Base-by-base conservation (phyloP, 352 stramenopile genomes). In the Globisporangium canariense region DNA sequence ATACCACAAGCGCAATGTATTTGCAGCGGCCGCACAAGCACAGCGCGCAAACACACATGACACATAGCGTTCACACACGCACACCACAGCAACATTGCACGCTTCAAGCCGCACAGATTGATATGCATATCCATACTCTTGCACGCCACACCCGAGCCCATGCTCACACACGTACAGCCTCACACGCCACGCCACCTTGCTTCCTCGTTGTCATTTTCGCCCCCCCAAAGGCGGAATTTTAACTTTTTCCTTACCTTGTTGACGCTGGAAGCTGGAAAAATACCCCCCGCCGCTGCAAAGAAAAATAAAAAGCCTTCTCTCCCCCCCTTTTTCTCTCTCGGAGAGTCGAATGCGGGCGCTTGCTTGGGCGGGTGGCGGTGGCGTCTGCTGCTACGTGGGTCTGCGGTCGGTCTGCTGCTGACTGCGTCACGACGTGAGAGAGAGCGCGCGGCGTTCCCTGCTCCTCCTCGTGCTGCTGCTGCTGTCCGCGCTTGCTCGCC, bases 201-300 rank as follows among this genome's bases (percentile, higher is more conserved):
- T 34, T 28, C 28, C 49, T 56, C 50, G 16, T 57, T 57, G 51
- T 36, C 51, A 57, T 57, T 57, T 36, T 57, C 28, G 36, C 11
- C 43, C 18, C 55, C 25, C 25, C 25, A 28, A 3, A 51, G n/a
- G 34, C 22, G 40, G 13, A 36, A 20, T 41, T 53, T 40, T 14
- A 52, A 62, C 53, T 9, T 62, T 54, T 62, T 54, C 36, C 56
- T 62, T 62, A 62, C 56, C 56, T 62, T 47, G 54, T 32, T 32
- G 7, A 36, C 28, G 25, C 25, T 28, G 25, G 25, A 28, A 28
- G 32, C 22, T 11, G 16, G 51, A 57, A 57, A 57, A 57, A 53
- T 62, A 53, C 25, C 40, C 56, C 28, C 3, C 22, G 30, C 8
- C 11, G 41, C 41, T 30, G 54, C 32, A 10, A 60, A 28, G 54